phyloP scores from a whole-genome alignment of 345 rosid genomes.

The Eucalyptus cloeziana region DNA sequence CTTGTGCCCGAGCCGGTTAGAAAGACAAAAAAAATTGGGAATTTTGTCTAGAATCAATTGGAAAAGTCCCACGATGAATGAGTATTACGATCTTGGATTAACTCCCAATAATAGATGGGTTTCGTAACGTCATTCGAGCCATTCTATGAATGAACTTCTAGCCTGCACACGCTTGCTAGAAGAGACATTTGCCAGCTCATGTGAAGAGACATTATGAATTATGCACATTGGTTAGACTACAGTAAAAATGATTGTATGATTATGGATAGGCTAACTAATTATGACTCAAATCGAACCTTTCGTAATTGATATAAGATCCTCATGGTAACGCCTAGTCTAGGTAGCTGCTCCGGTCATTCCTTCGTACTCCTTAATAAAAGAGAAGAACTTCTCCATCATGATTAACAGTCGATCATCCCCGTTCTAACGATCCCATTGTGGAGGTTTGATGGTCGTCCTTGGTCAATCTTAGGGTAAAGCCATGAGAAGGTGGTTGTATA shows the following conservation, averaged over 20 bases:
- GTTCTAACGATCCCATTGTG: neutral
- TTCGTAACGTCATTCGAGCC: neutral
- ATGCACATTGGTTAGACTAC: neutral
- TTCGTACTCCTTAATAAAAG: neutral
- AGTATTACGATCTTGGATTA: neutral
- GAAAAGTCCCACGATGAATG: neutral
- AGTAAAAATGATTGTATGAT: accelerated
- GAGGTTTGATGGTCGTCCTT: too few species aligned
- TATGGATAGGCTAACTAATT: neutral
- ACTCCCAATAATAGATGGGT: neutral
- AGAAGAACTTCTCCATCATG: neutral
- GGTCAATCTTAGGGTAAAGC: neutral
- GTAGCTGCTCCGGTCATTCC: neutral
- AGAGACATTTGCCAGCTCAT: neutral
- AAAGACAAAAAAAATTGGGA: neutral
- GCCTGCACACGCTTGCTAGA: neutral
- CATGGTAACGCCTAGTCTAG: too few species aligned
- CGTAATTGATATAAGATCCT: neutral
- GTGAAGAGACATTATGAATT: neutral
- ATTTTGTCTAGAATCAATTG: neutral
- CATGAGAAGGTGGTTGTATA: neutral
- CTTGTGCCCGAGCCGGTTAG: neutral
- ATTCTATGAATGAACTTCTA: neutral
- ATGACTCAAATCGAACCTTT: neutral
- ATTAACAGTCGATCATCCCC: neutral